Conservation (phyloP, 225 moss, liverwort and hornwort species). For the Climacium dendroides region DNA sequence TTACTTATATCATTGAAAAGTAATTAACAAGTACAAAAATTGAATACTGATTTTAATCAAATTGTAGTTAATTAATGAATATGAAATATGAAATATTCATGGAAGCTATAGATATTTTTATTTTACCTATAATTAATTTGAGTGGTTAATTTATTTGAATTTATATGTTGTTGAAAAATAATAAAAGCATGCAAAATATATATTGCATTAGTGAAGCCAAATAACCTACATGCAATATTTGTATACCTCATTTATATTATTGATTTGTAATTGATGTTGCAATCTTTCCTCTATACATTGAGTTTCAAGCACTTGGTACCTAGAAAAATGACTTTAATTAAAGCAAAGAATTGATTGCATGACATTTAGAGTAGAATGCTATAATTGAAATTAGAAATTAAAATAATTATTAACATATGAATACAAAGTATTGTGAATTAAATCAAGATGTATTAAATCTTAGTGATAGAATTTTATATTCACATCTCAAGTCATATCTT, state of each 20-base stretch:
- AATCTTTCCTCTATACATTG: neutral
- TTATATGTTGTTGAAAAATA: neutral
- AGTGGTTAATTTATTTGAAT: neutral
- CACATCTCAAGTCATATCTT: neutral
- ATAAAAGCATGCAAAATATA: no score
- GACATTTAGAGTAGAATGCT: no score
- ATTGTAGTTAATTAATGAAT: no score
- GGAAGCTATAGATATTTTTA: no score
- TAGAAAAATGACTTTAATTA: neutral
- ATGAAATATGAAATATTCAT: neutral
- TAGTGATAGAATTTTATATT: neutral
- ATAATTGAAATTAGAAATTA: neutral
- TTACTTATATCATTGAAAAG: neutral
- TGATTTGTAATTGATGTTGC: conserved; percentile 2
- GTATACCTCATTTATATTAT: neutral
- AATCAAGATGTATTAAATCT: neutral
- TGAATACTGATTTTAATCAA: neutral
- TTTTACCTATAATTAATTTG: neutral
- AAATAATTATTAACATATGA: neutral
- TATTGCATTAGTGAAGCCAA: neutral
- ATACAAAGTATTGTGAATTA: neutral
- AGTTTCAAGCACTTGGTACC: neutral
- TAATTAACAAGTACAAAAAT: neutral
- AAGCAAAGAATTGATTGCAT: neutral
- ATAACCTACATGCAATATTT: neutral